Base-by-base conservation (phyloP, 1,139 yeast genomes). In the Entelexis sorbosivorans region DNA sequence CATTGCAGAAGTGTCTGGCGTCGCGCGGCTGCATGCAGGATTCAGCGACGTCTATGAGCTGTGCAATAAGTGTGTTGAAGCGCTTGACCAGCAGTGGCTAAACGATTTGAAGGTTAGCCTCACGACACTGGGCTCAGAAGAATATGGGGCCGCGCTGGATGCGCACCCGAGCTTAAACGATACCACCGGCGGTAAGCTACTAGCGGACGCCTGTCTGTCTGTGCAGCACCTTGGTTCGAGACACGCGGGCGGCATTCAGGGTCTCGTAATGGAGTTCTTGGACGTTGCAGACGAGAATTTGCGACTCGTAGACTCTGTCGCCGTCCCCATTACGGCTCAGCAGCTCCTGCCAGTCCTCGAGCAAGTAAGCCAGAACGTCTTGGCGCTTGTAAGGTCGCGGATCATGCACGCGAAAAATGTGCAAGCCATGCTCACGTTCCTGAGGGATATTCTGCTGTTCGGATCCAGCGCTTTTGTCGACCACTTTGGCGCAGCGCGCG, bases 371-470 rank as follows among this genome's bases (percentile, higher is more conserved):
- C 8, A 2, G 5, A 42, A 42, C 20, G 22, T 42, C 13, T 9
- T 19, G 10, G 9, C 22, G 16, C 24, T 42, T 17, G 36, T 42
- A 6, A 13, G 29, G 8, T 5, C 17, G 11, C 26, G 29, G 7
- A 20, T 49, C 14, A 1, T 52, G 31, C 26, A 36, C 3, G 4
- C 55, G 1, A 29, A 13, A 5, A 38, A 29, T 19, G 38, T 48
- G 5, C 6, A 20, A 1, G 34, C 38, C 1, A 17, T 47, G 40
- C 34, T 49, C 3, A n/a, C 5, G 2, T 16, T 44, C 16, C 13
- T 52, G 20, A 38, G 55, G 6, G 33, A 42, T 13, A 33, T 50
- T 16, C 38, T 50, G 9, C 43, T 52, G 10, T 47, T 50, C 26
- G 53, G 55, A 1, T 50, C 53, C 9, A 13, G 44, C 3, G 16